Base-by-base conservation (phyloP, 768 basidiomycete species). In the Agrocybe praecox region DNA sequence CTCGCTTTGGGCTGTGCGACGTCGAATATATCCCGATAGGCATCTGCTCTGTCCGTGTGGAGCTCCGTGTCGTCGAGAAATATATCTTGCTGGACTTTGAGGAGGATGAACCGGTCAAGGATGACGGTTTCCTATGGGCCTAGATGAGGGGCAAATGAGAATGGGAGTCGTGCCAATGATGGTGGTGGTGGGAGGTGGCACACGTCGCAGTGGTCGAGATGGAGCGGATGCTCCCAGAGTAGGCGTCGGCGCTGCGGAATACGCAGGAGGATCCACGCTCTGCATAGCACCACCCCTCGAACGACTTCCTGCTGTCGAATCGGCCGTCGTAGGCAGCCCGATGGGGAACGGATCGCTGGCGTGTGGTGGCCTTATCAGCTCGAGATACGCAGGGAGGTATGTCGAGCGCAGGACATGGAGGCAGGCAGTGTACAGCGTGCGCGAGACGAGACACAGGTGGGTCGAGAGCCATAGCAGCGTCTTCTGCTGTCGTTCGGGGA, bases 391-490 rank as follows among this genome's bases (percentile, higher is more conserved):
- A 6, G 85, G 81, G 43, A 94, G 75, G 69, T 92, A 92, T 0
- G 85, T 84, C 0, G 87, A 88, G 34, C 92, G 83, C 4, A 94
- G 79, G 58, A 93, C 81, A 62, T 92, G 86, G 90, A 92, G 93
- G 71, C 82, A 90, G 12, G 90, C 87, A n/a, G 86, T 78, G 69
- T 90, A 93, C 53, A 92, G 74, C 4, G 82, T 72, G 6, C 80
- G 80, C 64, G 84, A 85, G 43, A 90, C 89, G 33, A 87, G 76
- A 33, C 92, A 76, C 36, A 94, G 77, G 47, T 74, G 74, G 10
- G 77, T 79, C 1, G 80, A 76, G 8, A 94, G 69, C 92, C 92
- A 94, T 52, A 88, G 85, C 10, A 92, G 76, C 0, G 81, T 85
- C 74, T 82, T 83, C 36, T 90, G 76, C 67, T 88, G 88, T 15